phyloP scores from a whole-genome alignment of 2,329 filamentous ascomycete species.

The Cadophora luteo-olivacea region DNA sequence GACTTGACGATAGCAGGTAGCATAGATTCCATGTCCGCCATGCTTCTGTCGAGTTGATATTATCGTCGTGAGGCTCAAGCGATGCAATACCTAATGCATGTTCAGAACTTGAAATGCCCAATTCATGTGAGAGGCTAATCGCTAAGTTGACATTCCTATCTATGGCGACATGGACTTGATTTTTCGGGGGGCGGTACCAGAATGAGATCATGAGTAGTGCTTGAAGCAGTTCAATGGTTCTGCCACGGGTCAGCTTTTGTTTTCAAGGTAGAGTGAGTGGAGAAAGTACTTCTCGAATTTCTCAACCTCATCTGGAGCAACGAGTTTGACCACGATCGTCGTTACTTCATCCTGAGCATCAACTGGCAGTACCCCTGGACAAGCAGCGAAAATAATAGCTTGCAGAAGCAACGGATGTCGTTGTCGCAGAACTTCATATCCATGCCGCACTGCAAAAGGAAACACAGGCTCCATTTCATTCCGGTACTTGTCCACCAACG shows the following conservation, averaged over 20 bases:
- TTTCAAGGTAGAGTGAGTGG: not conserved
- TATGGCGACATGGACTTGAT: constrained; percentile 19
- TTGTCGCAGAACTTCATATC: constrained; percentile 16
- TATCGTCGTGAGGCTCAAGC: not conserved
- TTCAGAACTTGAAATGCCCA: constrained; percentile 13
- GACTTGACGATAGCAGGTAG: constrained; percentile 12
- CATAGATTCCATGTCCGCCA: constrained; percentile 24
- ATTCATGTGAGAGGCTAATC: constrained; percentile 11
- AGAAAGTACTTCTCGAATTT: constrained; percentile 17
- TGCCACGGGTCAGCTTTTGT: not conserved
- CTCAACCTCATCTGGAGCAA: constrained; percentile 11
- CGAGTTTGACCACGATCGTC: not conserved
- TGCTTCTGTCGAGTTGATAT: constrained; percentile 11
- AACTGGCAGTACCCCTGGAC: not conserved
- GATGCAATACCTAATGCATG: constrained; percentile 8
- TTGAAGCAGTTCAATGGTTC: constrained; percentile 19
- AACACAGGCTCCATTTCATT: constrained; percentile 21
- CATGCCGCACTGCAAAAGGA: constrained; percentile 12
- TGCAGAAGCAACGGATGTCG: constrained; percentile 19
- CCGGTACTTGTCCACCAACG: constrained; percentile 12
- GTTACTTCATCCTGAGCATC: constrained; percentile 18
- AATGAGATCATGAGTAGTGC: constrained; percentile 19
- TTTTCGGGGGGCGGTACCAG: constrained; percentile 22
- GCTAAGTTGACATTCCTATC: constrained; percentile 1
- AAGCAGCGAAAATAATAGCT: constrained; percentile 21